Evolutionary conservation across 441 rosid species (phyloP), one percentile per base, ranked within the genome.

Genomic region (Pelargonium hybrid): DNA sequence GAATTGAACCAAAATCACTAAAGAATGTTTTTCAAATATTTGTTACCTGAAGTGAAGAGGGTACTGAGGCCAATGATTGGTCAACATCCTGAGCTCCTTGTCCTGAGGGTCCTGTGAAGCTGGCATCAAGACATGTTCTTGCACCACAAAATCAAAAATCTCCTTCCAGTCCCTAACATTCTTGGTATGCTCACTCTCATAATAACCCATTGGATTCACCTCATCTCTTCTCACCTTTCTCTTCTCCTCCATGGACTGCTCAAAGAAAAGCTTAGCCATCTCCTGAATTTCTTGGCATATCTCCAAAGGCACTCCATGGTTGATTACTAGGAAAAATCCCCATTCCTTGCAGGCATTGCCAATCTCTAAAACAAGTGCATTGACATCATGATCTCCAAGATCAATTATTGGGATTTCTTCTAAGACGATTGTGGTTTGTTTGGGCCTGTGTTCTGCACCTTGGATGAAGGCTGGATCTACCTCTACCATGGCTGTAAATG

Each of bases 41-140:
- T 26, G 7, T 14, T 26, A 82, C 86, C 84, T 82, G 69, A 80
- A 81, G 26, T 76, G 79, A 6, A 71, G 79, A 66, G 83, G 85
- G 69, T 69, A 54, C 13, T 77, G 75, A 11, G 91, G 87, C 87
- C 91, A 81, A 74, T 85, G 89, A 75, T 85, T 84, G 10, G 65
- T 73, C 78, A 86, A 76, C 68, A 69, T 72, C 48, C 82, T 77
- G 5, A 86, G 68, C 71, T 79, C 83, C 65, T 77, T 9, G 69
- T 85, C 92, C 67, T 65, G 69, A 47, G 75, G 82, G 37, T 77
- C 79, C 4, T 45, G 75, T 39, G 68, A 67, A 43, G 78, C 78
- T 3, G 78, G 78, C 39, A 75, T 17, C 50, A 70, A 29, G 4
- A 70, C 71, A 13, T 74, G 78, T 20, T 75, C 78, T 43, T 71